Conservation (phyloP, 306 rosid species). For the Pueraria montana region DNA sequence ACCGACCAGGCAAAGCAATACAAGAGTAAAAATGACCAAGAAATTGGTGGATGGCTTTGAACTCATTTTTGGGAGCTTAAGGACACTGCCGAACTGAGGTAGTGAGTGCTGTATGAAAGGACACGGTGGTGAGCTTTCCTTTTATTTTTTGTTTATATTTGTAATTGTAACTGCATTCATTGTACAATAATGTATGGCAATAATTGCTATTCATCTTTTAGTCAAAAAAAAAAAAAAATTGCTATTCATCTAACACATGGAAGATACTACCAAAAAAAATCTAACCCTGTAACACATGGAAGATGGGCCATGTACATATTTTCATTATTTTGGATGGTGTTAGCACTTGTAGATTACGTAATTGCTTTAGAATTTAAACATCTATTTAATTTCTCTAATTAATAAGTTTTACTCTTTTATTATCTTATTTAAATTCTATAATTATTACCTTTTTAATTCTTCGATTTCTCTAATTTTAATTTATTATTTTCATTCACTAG, state of each 20-base stretch:
- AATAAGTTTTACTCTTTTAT: too few species aligned
- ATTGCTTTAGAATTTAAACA: too few species aligned
- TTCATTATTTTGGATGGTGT: neutral
- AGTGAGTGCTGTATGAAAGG: neutral
- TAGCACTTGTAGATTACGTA: neutral
- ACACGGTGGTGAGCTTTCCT: neutral
- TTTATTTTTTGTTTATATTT: neutral
- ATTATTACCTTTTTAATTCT: too few species aligned
- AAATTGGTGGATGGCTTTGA: constrained; percentile 9
- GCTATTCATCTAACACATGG: neutral
- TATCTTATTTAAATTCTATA: too few species aligned
- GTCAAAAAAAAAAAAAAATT: too few species aligned
- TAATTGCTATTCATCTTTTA: neutral
- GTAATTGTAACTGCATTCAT: neutral
- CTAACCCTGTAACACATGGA: neutral
- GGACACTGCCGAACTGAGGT: neutral
- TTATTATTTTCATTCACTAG: too few species aligned
- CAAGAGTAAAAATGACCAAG: constrained; percentile 26
- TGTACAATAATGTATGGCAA: neutral
- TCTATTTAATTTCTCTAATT: too few species aligned
- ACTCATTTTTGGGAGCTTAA: constrained; percentile 42
- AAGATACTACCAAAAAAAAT: neutral
- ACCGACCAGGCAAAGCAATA: constrained; percentile 29
- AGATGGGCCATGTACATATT: neutral
- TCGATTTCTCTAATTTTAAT: too few species aligned